A percentile compares a stretch with the other conserved stretches of the same genome.
Evolutionary conservation across 768 basidiomycete species (phyloP).

Genomic region (Lactarius sp.): DNA sequence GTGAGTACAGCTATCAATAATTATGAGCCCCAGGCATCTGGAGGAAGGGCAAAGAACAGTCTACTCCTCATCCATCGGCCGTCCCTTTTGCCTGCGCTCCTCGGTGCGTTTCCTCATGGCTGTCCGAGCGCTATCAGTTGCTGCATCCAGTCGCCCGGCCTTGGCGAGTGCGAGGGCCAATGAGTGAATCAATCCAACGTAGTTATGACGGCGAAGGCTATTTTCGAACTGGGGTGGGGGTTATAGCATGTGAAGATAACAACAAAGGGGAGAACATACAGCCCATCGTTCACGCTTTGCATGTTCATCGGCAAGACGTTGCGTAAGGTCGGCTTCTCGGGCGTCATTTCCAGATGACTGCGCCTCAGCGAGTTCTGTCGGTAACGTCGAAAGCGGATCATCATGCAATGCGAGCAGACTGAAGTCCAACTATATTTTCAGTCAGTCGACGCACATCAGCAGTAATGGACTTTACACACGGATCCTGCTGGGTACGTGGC

Average conservation of each 20-base stretch:
- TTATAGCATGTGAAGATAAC: conserved; percentile 12
- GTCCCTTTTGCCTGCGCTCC: conserved; percentile 38
- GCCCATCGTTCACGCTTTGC: conserved; percentile 78
- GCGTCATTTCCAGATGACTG: conserved; percentile 33
- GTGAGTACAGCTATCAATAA: conserved; percentile 9
- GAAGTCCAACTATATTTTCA: conserved; percentile 68
- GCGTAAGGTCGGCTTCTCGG: conserved; percentile 46
- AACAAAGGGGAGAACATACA: conserved; percentile 42
- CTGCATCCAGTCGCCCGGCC: conserved; percentile 53
- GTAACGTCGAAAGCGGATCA: conserved; percentile 69
- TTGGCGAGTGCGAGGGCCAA: conserved; percentile 71
- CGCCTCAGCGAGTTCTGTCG: conserved; percentile 51
- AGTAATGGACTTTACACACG: conserved; percentile 44
- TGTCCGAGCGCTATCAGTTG: conserved; percentile 42
- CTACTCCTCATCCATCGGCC: conserved; percentile 43
- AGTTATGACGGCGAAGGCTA: conserved; percentile 80
- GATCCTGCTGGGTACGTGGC: conserved; percentile 85
- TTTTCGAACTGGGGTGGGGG: conserved; percentile 66
- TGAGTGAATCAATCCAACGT: conserved; percentile 74
- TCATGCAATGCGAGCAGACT: conserved; percentile 84
- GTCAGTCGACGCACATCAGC: background rate
- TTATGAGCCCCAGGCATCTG: conserved; percentile 4
- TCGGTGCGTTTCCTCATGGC: conserved; percentile 42
- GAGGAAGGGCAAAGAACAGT: background rate
- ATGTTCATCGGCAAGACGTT: conserved; percentile 60